Percentiles rank a stretch among this genome's conserved stretches.
These are phyloP conservation scores for Talaromyces borbonicus DNA, from an alignment of 495 filamentous ascomycete species.

Conservation along the genomic window DNA sequence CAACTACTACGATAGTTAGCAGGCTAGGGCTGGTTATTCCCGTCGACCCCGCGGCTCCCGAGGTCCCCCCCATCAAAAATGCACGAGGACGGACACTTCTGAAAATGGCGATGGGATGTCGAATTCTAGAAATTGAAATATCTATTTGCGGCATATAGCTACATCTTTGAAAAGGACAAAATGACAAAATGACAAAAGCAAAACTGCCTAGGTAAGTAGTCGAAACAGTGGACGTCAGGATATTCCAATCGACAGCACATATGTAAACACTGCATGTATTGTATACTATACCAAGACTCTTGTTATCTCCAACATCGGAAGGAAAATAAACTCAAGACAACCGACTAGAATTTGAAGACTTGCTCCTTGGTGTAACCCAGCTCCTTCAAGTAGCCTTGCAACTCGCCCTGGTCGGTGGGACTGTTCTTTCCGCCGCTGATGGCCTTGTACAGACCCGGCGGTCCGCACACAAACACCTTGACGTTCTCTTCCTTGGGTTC, in stretches of 20 bases:
- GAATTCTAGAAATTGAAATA: background rate
- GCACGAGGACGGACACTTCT: no score
- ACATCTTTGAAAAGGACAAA: background rate
- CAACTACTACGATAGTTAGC: no score
- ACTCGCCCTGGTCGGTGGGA: constrained; percentile 85
- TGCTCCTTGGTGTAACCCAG: constrained; percentile 87
- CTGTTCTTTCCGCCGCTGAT: constrained; percentile 83
- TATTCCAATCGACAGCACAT: no score
- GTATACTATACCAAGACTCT: no score
- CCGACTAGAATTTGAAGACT: constrained; percentile 88
- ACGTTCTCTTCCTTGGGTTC: constrained; percentile 83
- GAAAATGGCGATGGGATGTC: no score
- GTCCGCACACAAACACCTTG: constrained; percentile 88
- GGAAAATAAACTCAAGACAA: background rate
- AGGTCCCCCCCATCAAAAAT: no score
- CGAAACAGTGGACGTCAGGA: no score
- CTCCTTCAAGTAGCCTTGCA: constrained; percentile 75
- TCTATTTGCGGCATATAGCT: background rate
- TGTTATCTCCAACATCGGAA: background rate
- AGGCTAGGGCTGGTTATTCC: no score
- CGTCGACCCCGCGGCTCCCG: no score
- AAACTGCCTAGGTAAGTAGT: no score
- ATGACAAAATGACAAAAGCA: background rate
- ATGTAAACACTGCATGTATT: no score
- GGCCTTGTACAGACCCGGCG: constrained; percentile 87